A percentile compares a stretch with the other conserved stretches of the same genome.
Evolutionary conservation across 495 filamentous ascomycete genomes (phyloP).

Genomic region (Neohortaea acidophila): DNA sequence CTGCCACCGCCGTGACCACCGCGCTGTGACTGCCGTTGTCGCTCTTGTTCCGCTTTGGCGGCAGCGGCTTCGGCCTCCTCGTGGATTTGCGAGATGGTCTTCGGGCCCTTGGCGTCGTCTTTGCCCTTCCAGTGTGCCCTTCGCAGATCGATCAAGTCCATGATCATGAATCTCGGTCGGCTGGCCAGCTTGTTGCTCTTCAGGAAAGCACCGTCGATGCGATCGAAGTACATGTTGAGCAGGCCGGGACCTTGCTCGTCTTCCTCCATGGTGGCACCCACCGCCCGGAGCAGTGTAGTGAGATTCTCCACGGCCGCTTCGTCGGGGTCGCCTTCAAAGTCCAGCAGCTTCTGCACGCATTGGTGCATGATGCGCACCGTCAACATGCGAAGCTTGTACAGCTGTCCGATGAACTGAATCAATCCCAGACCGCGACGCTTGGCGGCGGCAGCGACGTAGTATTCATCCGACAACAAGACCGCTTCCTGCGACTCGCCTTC

Average conservation of each 20-base stretch:
- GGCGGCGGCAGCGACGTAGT: constrained; percentile 87
- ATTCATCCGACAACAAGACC: constrained; percentile 85
- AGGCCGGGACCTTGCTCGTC: constrained; percentile 50
- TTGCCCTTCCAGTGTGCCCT: constrained; percentile 63
- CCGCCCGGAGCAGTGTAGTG: constrained; percentile 78
- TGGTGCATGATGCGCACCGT: constrained; percentile 99
- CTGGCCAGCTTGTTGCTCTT: constrained; percentile 65
- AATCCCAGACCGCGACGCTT: constrained; percentile 95
- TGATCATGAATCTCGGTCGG: constrained; percentile 83
- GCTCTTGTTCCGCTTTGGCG: constrained; percentile 47
- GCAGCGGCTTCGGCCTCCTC: constrained; percentile 65
- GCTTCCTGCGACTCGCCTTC: constrained; percentile 61
- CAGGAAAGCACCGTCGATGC: constrained; percentile 60
- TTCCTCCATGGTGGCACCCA: constrained; percentile 77
- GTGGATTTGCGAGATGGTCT: constrained; percentile 84
- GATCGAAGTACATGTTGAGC: constrained; percentile 88
- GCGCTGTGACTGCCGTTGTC: constrained; percentile 42
- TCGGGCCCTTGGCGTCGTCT: constrained; percentile 81
- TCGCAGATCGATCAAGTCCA: constrained; percentile 84
- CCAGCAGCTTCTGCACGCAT: constrained; percentile 90
- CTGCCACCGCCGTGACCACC: constrained; percentile 51
- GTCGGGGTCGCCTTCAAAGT: constrained; percentile 85
- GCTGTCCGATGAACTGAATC: constrained; percentile 97
- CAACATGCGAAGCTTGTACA: constrained; percentile 97
- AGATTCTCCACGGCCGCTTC: constrained; percentile 93